A percentile compares a stretch with the other conserved stretches of the same genome.
Evolutionary conservation across 192 early-diverging fungal species (phyloP).

Genomic region (Entophlyctis luteolus): DNA sequence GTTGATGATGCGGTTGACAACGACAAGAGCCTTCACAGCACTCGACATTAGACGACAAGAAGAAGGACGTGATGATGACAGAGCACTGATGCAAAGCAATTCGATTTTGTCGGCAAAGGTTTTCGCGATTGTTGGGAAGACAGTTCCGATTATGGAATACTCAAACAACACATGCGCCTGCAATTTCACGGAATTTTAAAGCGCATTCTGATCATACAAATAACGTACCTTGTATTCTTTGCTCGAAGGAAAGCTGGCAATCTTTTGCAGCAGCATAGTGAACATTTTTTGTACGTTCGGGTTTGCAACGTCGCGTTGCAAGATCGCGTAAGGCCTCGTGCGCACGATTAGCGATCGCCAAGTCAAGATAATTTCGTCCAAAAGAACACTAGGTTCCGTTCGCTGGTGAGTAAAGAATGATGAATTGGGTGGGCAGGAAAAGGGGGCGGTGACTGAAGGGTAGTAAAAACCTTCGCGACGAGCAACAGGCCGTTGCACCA

Average conservation of each 20-base stretch:
- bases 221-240: background rate
- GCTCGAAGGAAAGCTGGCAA: background rate
- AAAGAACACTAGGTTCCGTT: background rate
- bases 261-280: conserved; percentile 8
- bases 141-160: conserved; percentile 6
- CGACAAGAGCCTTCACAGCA: conserved; percentile 20
- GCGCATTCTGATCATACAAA: background rate
- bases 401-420: background rate
- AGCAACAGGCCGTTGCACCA: background rate
- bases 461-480: background rate
- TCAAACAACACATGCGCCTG: background rate
- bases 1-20: conserved; percentile 5
- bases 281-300: conserved; percentile 20
- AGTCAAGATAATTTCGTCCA: conserved; percentile 4
- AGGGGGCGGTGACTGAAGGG: background rate
- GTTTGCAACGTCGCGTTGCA: conserved; percentile 17
- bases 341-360: background rate
- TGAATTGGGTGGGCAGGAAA: too few relatives aligned
- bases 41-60: background rate
- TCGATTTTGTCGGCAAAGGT: conserved; percentile 17
- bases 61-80: background rate
- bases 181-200: background rate
- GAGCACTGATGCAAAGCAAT: background rate
- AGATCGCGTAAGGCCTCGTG: background rate
- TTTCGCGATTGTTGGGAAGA: conserved; percentile 19